phyloP scores from a whole-genome alignment of 2,329 filamentous ascomycete species.

The Myotisia sp. region DNA sequence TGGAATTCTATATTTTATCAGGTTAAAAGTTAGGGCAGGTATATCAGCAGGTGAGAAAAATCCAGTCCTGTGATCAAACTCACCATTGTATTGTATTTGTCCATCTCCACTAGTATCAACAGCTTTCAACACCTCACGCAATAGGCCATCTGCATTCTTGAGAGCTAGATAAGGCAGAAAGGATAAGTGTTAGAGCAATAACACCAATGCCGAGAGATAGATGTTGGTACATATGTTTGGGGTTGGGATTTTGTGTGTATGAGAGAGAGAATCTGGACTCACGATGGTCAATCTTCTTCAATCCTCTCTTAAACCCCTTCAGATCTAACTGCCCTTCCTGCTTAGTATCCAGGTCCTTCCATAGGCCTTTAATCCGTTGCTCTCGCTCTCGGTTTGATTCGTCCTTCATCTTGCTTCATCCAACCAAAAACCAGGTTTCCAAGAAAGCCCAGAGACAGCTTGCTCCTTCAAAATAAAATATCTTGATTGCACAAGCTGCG shows the following conservation, averaged over 20 bases:
- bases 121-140: conserved; percentile 62
- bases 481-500: conserved; percentile 3
- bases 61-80: conserved; percentile 18
- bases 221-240: too few species aligned
- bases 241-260: too few species aligned
- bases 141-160: conserved; percentile 80
- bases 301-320: conserved; percentile 66
- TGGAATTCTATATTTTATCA: conserved; percentile 55
- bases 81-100: conserved; percentile 81
- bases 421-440: too few species aligned
- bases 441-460: too few species aligned
- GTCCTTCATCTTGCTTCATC: conserved; percentile 55
- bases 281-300: conserved; percentile 88
- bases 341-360: conserved; percentile 65
- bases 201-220: too few species aligned
- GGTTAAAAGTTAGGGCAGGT: background rate
- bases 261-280: conserved; percentile 24
- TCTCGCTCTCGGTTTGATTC: conserved; percentile 69
- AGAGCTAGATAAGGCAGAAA: conserved; percentile 40
- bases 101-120: conserved; percentile 83
- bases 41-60: background rate
- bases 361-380: conserved; percentile 67
- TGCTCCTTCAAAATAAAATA: conserved; percentile 10
- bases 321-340: conserved; percentile 69
- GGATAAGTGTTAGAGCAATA: too few species aligned